Evolutionary conservation across 345 rosid genomes (phyloP).

Genomic region (Eucalyptus regnans): DNA sequence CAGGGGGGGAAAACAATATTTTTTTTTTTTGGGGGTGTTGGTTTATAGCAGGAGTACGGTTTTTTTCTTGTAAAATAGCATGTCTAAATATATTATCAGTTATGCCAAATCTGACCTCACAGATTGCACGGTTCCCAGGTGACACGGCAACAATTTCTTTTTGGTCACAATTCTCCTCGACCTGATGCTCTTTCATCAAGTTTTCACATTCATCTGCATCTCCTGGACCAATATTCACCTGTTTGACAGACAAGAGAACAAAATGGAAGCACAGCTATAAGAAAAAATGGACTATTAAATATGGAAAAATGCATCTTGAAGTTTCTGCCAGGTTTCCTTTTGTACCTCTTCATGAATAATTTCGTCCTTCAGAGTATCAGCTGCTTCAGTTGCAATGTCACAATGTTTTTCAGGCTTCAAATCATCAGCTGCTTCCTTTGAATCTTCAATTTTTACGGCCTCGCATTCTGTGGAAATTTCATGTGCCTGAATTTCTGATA

Average conservation of each 20-base stretch:
- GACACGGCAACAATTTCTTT: neutral
- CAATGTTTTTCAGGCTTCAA: neutral
- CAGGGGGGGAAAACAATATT: neutral
- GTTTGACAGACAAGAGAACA: neutral
- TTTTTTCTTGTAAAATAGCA: neutral
- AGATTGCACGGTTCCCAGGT: neutral
- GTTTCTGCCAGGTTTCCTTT: neutral
- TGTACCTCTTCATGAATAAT: conserved; percentile 18
- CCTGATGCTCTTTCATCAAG: neutral
- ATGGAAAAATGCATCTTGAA: neutral
- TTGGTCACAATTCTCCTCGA: neutral
- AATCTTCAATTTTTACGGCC: neutral
- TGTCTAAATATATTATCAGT: neutral
- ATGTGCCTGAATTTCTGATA: neutral
- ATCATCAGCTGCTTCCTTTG: neutral
- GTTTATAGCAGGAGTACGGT: neutral
- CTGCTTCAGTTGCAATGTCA: neutral
- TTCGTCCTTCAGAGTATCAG: conserved; percentile 3
- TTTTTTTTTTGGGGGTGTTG: neutral
- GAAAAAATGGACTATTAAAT: neutral
- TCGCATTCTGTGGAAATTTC: neutral
- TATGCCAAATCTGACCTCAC: neutral
- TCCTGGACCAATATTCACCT: neutral
- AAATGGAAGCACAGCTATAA: neutral
- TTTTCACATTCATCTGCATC: neutral